Evolutionary conservation across 202 grass and related monocot species (phyloP).

Genomic region (Schoenoplectus tabernaemontani): DNA sequence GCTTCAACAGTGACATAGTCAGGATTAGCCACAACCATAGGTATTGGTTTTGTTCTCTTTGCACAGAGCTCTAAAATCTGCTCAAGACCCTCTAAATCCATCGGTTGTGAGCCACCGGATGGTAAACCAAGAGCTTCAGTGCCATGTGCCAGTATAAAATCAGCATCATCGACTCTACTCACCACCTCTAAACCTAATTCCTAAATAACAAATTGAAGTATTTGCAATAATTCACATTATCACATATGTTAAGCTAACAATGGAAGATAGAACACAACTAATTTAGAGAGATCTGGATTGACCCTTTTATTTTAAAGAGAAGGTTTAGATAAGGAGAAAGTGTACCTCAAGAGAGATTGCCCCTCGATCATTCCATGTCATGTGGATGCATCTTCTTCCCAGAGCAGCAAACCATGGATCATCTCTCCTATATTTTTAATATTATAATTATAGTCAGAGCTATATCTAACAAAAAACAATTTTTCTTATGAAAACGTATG

Average conservation of each 20-base stretch:
- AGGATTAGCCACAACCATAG: constrained; percentile 91
- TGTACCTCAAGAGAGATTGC: constrained; percentile 87
- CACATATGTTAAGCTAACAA: background rate
- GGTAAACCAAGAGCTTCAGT: constrained; percentile 77
- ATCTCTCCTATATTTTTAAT: constrained; percentile 44
- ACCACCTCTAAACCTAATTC: constrained; percentile 83
- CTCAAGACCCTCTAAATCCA: constrained; percentile 62
- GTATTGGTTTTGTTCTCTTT: constrained; percentile 41
- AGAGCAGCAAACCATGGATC: constrained; percentile 81
- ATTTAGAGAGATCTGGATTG: background rate
- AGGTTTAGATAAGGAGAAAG: background rate
- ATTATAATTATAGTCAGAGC: background rate
- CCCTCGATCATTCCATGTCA: constrained; percentile 75
- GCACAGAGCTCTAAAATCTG: constrained; percentile 51
- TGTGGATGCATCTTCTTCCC: constrained; percentile 69
- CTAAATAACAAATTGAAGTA: constrained; percentile 17
- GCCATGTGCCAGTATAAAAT: constrained; percentile 85
- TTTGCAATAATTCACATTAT: background rate
- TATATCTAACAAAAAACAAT: background rate
- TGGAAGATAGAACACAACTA: background rate
- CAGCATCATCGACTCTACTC: constrained; percentile 57
- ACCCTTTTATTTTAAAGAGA: background rate
- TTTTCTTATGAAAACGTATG: background rate
- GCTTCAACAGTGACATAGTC: constrained; percentile 98
- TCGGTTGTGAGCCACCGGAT: constrained; percentile 55